Evolutionary conservation across 2,329 filamentous ascomycete species (phyloP).

Genomic region (Colletotrichum spinosum): DNA sequence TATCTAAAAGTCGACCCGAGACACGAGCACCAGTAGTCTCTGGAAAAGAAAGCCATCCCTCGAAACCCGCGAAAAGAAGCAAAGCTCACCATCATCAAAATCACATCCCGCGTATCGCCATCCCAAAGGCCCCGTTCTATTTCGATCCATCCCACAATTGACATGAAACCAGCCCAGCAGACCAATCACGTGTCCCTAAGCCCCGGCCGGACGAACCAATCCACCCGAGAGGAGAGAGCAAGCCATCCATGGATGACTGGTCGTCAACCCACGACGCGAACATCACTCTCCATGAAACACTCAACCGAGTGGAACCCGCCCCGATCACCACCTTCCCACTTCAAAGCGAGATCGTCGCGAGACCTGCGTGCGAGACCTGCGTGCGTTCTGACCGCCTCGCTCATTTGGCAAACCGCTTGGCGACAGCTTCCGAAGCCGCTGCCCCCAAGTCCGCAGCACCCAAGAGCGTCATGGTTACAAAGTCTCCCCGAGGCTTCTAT

Average conservation of each 20-base stretch:
- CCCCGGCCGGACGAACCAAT: neutral
- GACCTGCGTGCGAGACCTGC: no score
- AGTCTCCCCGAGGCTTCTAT: no score
- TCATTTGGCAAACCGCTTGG: no score
- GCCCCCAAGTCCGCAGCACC: no score
- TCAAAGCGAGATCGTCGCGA: no score
- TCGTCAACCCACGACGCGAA: slow-evolving; percentile 15
- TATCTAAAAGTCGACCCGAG: neutral
- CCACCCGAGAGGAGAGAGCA: no score
- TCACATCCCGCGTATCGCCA: neutral
- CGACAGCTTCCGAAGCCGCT: no score
- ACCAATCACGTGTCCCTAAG: slow-evolving; percentile 13
- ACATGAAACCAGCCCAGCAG: slow-evolving; percentile 23
- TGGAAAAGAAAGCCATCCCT: neutral
- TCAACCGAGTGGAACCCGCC: neutral
- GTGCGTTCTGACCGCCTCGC: no score
- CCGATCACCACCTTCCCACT: no score
- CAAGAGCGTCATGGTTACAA: no score
- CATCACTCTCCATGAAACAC: slow-evolving; percentile 20
- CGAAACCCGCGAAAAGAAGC: neutral
- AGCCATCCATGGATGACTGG: no score
- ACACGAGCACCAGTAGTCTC: neutral
- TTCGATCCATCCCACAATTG: slow-evolving; percentile 9
- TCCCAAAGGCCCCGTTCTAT: slow-evolving; percentile 4
- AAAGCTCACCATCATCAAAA: neutral